These are phyloP conservation scores for Puya raimondii DNA, from an alignment of 176 grass and related monocot genomes.

Conservation along the genomic window DNA sequence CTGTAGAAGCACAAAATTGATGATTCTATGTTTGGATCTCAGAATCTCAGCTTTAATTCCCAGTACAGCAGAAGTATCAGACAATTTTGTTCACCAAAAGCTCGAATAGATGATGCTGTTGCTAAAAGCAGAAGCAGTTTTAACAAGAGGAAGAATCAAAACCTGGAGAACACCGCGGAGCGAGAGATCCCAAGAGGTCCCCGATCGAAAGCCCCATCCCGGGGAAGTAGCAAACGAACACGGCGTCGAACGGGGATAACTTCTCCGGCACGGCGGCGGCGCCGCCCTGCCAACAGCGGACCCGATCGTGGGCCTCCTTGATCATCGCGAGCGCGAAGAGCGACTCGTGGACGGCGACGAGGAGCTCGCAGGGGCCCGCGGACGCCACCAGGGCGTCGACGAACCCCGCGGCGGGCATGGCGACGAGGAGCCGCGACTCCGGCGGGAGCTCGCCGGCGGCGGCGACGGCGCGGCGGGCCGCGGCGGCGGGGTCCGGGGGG, in stretches of 20 bases:
- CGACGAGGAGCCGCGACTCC: conserved; percentile 49
- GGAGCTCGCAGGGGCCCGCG: conserved; percentile 37
- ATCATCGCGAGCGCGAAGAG: conserved; percentile 65
- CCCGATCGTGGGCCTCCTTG: conserved; percentile 75
- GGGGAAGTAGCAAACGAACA: conserved; percentile 88
- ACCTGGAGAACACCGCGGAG: conserved; percentile 54
- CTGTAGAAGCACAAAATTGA: too few species aligned
- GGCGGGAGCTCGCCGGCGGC: conserved; percentile 32
- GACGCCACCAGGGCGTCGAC: conserved; percentile 37
- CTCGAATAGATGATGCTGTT: not conserved
- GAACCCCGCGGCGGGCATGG: conserved; percentile 55
- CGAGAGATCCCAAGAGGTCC: conserved; percentile 41
- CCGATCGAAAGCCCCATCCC: conserved; percentile 59
- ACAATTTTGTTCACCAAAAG: not conserved
- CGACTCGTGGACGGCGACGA: conserved; percentile 77
- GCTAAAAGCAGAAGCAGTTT: not conserved
- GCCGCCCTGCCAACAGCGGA: conserved; percentile 77
- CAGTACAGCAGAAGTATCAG: too few species aligned
- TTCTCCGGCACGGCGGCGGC: conserved; percentile 53
- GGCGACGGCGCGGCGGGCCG: conserved; percentile 22
- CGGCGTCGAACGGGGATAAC: conserved; percentile 51
- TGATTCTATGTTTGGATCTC: too few species aligned
- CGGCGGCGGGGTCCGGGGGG: not conserved
- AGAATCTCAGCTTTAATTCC: too few species aligned
- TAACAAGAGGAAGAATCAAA: conserved; percentile 10